Evolutionary conservation across 495 filamentous ascomycete species (phyloP), one percentile per base, ranked within the genome.

Genomic region (Talaromyces trachyspermus): DNA sequence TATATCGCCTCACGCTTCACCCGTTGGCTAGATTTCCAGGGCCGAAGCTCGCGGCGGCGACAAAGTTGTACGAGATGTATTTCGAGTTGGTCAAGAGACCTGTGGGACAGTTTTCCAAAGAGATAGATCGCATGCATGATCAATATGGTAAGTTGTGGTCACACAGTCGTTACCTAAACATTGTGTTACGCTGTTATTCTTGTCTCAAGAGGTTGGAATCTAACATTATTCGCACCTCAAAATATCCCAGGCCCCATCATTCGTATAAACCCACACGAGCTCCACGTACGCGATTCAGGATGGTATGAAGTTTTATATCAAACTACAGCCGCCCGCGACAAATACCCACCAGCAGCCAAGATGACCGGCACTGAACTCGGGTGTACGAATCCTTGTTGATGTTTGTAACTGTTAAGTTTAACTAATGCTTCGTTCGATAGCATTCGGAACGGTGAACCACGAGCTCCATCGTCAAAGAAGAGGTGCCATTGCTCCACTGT

Each of bases 391-490:
- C 14, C 15, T 18, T 9, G 14, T 8, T 30, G 27, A 11, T 14
- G 15, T 46, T 8, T 17, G 15, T 39, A 6, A 7, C 18, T 39
- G 18, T 20, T 39, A 15, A 39, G 18, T 15, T 30, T 12, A 30
- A 30, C 27, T 30, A 6, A 30, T 30, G 12, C 6, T 54, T 52
- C 25, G 49, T 36, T 10, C 27, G 19, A 53, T 58, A 12, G 58
- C 45, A 2, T 69, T 72, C 44, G 58, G 55, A 7, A 72, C 73
- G 1, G 50, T 66, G n/a, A 29, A 54, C 3, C 72, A 76, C 51
- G 64, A 73, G n/a, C 41, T 62, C 8, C 73, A 76, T 56, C 61
- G 61, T 8, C 37, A 60, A 19, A 58, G 73, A 0, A 61, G 67
- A 8, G 55, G 50, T 7, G 59, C 69, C 4, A 26, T 75, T 19